Evolutionary conservation across 2,329 filamentous ascomycete genomes (phyloP), one percentile per base, ranked within the genome.

Genomic region (Gnomoniopsis smithogilvyi): DNA sequence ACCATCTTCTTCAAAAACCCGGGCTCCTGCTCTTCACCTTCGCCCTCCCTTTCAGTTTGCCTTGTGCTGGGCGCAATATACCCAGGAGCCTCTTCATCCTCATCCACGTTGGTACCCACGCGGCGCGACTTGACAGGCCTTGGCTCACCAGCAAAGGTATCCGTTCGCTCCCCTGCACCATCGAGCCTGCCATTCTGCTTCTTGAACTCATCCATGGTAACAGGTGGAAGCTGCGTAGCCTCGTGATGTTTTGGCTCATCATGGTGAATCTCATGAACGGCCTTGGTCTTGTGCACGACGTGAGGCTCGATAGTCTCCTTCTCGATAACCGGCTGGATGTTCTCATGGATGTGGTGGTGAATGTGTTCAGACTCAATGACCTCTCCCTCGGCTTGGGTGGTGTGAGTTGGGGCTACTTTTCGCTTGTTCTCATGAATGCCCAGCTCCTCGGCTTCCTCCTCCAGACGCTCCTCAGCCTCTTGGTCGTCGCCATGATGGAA

Each of bases 221-320:
- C 85, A 12, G 82, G 72, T 1, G 88, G 88, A 0, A 91, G 78
- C 3, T 82, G 78, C 0, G 86, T 85, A 1, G 85, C 80, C 47
- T 80, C 78, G 68, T 92, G 89, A 68, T 89, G 84, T 60, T 88
- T 80, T 1, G 87, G 78, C 15, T 82, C 78, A 53, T 87, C 84
- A 66, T 90, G 85, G 68, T 91, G 88, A 2, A 83, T 81, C 73
- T 92, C 89, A 64, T 91, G 88, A 46, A 92, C 80, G 0, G 88
- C 89, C 0, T 89, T 78, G 1, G 86, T 90, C 24, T 85, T 91
- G 76, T 92, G 89, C 1, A 90, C 78, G 3, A 91, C 81, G 17
- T 84, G 79, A 1, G 86, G 87, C 63, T 89, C 82, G 30, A 91
- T 76, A 1, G 81, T 84, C 64, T 91, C 85, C 69, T 89, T 90